Conservation (phyloP, 495 filamentous ascomycete species). For the Oleoguttula mirabilis region DNA sequence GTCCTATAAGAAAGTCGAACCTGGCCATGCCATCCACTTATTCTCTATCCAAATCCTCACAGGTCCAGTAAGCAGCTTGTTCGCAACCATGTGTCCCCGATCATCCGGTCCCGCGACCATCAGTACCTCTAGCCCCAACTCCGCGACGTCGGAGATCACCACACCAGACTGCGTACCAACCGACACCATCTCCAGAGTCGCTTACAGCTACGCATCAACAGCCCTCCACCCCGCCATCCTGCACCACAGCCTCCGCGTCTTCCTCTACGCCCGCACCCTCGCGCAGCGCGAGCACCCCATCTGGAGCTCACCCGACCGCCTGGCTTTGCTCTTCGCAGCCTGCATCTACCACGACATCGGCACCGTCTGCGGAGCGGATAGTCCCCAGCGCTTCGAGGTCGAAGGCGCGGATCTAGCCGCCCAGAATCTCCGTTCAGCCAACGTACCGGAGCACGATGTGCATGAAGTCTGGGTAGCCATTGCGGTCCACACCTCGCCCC, state of each 20-base stretch:
- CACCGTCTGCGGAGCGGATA: conserved; percentile 27
- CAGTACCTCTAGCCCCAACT: too few species aligned
- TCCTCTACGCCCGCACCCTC: conserved; percentile 30
- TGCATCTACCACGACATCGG: conserved; percentile 40
- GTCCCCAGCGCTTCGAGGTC: conserved; percentile 37
- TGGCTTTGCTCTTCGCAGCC: conserved; percentile 29
- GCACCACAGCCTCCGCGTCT: conserved; percentile 39
- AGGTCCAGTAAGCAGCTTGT: too few species aligned
- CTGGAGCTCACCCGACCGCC: conserved; percentile 8
- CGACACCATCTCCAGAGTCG: too few species aligned
- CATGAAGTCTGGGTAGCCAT: conserved; percentile 38
- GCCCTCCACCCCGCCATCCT: conserved; percentile 33
- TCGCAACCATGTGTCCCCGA: too few species aligned
- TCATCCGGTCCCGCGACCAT: too few species aligned
- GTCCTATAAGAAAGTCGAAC: too few species aligned
- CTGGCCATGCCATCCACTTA: too few species aligned
- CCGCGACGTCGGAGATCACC: too few species aligned
- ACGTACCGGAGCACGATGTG: conserved; percentile 21
- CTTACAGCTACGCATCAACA: too few species aligned
- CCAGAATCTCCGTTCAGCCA: conserved; percentile 22
- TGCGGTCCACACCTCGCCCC: conserved; percentile 34
- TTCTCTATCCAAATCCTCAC: too few species aligned
- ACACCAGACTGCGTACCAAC: too few species aligned
- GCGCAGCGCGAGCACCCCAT: conserved; percentile 16
- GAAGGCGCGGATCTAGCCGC: conserved; percentile 35